These are phyloP conservation scores for Trichoderma sp. DNA, from an alignment of 2,329 filamentous ascomycete species.

Conservation along the genomic window DNA sequence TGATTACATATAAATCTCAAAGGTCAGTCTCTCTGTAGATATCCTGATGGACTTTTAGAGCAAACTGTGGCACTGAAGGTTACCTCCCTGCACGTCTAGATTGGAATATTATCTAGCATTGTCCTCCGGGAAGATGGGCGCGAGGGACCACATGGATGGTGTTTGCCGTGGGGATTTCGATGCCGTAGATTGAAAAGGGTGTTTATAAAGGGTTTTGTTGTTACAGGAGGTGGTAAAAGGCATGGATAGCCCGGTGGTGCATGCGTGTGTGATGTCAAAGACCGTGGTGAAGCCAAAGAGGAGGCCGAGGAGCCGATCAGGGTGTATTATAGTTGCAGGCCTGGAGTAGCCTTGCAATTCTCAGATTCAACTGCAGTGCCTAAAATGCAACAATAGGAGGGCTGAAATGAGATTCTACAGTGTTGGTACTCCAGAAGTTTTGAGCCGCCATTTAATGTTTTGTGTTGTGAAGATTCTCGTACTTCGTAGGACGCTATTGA, in stretches of 20 bases:
- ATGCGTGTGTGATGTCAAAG: not conserved
- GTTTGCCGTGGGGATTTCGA: too few species aligned
- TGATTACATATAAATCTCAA: not conserved
- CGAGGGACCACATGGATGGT: rapidly evolving
- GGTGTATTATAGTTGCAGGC: not conserved
- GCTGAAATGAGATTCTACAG: not conserved
- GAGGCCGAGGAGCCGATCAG: not conserved
- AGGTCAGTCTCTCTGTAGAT: not conserved
- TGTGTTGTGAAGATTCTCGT: not conserved
- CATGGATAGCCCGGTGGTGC: too few species aligned
- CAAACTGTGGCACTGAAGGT: rapidly evolving
- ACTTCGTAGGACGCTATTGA: too few species aligned
- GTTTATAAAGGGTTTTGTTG: too few species aligned
- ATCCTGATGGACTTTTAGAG: not conserved
- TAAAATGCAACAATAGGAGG: not conserved
- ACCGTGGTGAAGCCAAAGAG: not conserved
- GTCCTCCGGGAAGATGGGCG: not conserved
- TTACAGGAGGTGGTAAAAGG: too few species aligned
- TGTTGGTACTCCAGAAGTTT: not conserved
- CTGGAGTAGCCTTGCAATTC: not conserved
- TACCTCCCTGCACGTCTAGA: not conserved
- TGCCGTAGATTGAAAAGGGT: too few species aligned
- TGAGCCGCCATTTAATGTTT: not conserved
- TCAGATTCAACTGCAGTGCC: not conserved
- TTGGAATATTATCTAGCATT: not conserved